Evolutionary conservation across 2,329 filamentous ascomycete genomes (phyloP).

Genomic region (Graphilbum sp.): DNA sequence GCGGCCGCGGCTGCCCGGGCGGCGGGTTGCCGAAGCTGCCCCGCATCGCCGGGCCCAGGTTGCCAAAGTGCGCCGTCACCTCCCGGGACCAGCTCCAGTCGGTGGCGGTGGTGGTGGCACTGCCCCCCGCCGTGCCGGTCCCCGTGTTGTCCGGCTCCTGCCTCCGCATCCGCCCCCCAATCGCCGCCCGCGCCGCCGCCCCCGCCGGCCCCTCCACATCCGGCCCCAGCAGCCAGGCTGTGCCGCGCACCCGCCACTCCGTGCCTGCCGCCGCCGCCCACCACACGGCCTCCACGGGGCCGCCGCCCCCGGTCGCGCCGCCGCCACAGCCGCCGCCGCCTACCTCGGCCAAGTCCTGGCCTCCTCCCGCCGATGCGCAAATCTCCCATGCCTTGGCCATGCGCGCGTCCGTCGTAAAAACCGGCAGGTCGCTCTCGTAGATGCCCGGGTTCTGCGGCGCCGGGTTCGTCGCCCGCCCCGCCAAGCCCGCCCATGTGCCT

Average conservation of each 20-base stretch:
- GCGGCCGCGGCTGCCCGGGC: slow-evolving; percentile 43
- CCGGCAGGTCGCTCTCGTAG: slow-evolving; percentile 63
- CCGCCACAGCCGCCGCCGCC: slow-evolving; percentile 27
- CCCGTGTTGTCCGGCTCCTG: too few species aligned
- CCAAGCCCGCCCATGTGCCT: slow-evolving; percentile 64
- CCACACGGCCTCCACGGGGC: slow-evolving; percentile 63
- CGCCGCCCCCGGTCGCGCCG: slow-evolving; percentile 28
- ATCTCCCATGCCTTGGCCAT: slow-evolving; percentile 74
- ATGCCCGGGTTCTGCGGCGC: slow-evolving; percentile 51
- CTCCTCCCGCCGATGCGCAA: slow-evolving; percentile 34
- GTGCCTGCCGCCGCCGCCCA: slow-evolving; percentile 56
- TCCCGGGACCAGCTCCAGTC: slow-evolving; percentile 66
- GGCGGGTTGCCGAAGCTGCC: slow-evolving; percentile 58
- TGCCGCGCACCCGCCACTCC: slow-evolving; percentile 76
- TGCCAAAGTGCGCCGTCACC: slow-evolving; percentile 78
- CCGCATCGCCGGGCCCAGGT: slow-evolving; percentile 66
- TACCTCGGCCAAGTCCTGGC: slow-evolving; percentile 26
- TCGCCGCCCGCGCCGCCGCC: slow-evolving; percentile 56
- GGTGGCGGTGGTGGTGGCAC: background rate
- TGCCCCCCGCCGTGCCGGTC: too few species aligned
- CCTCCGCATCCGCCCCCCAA: slow-evolving; percentile 33
- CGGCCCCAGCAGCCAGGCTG: slow-evolving; percentile 56
- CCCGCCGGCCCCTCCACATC: slow-evolving; percentile 38
- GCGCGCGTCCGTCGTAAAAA: slow-evolving; percentile 74
- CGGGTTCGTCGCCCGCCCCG: slow-evolving; percentile 54